Evolutionary conservation across 345 rosid genomes (phyloP), one percentile per base, ranked within the genome.

Genomic region (Salix exigua): DNA sequence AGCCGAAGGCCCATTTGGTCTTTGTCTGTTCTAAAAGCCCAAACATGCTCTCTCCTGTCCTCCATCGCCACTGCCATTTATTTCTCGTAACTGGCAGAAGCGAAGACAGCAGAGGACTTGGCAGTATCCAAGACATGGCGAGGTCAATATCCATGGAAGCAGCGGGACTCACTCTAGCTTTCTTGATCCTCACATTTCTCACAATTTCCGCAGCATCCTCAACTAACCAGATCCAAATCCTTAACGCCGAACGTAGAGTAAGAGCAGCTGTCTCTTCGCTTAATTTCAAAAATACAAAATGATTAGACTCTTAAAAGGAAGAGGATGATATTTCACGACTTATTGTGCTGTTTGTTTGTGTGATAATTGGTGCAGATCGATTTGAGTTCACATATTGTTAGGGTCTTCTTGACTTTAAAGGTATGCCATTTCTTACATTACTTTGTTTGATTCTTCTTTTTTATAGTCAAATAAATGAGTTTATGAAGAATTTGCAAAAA

Each of bases 211-310:
- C 82, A 33, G 51, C 73, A 30, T 85, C 94, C 40, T 86, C 76
- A 37, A 78, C 87, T 76, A 87, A 85, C 51, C 83, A 86, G 77
- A 88, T 94, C 82, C 87, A 85, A 67, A 89, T 94, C 90, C 85
- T 87, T 75, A 87, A 86, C 83, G 98, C 97, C 63, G 98, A 94
- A 82, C 97, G 97, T 66, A 86, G 97, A 85, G 98, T 91, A 87
- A 68, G 85, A 74, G 30, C 31, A 46, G 58, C 51, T 11, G 2
- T 53, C 60, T 38, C 37, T 17, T 25, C 42, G 44, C 44, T 30
- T 26, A 33, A 14, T 66, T 35, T 35, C 40, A n/a, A 19, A 55
- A 55, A 55, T 55, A n/a, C n/a, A 6, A 55, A 55, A 26, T 28
- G 68, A 26, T 65, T 30, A 30, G 37, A 13, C 4, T 4, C 69